Base-by-base conservation (phyloP, 169 alveolate genomes). In the Babesia caballi region DNA sequence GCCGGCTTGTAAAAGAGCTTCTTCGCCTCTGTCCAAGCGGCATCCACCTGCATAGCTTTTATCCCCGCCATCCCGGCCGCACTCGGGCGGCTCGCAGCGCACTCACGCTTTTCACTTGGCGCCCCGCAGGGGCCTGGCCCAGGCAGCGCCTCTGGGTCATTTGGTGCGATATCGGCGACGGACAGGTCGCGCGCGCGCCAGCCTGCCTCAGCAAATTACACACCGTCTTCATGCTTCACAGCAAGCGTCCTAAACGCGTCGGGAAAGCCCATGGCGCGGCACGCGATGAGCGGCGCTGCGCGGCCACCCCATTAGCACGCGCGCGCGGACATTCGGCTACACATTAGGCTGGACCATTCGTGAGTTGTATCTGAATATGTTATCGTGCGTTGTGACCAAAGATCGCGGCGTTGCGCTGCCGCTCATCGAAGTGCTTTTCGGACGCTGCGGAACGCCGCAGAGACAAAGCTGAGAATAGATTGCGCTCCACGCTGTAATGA, bases 21-120 rank as follows among this genome's bases (percentile, higher is more conserved):
- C 66, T 78, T 70, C 23, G 89, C 91, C 66, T 83, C 89, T 23
- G 66, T 85, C 82, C 87, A 78, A 17, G 87, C 66, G 5, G 83
- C 50, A 30, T 78, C 87, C 9, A 67, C 36, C 87, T 78, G 61
- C 15, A 69, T 32, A 35, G 52, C 36, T 9, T 12, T 51, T 32
- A 23, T 23, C 11, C 35, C 2, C 15, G 42, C 14, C 28, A 3
- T 4, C n/a, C 2, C 1, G 30, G 1, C 32, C 6, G 1, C 8
- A 11, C 8, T 15, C 30, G 8, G 14, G 32, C 47, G 17, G 12
- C 30, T 8, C 15, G 2, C 25, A 4, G 12, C n/a, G 9, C 46
- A 68, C 82, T 50, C 47, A 78, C 87, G 47, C 35, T 51, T 7
- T 78, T 66, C 21, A 78, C 28, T 27, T 70, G 61, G 19, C 68